These are phyloP conservation scores for Sclerotinia minor DNA, from an alignment of 2,329 filamentous ascomycete genomes.

Conservation along the genomic window DNA sequence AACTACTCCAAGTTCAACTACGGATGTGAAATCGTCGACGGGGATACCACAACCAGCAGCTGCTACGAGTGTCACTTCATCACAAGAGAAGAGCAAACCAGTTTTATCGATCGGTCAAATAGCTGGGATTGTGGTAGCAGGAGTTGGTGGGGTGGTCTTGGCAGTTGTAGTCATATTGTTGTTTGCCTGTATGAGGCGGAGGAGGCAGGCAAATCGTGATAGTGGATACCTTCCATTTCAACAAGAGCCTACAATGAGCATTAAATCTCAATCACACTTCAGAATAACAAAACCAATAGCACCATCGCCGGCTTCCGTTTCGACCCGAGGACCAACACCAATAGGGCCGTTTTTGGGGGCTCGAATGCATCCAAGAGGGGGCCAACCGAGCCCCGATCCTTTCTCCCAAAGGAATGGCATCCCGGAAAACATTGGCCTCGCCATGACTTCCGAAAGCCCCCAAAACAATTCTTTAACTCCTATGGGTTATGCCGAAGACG, in stretches of 20 bases:
- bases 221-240: conserved; percentile 42
- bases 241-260: conserved; percentile 34
- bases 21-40: conserved; percentile 25
- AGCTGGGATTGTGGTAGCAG: conserved; percentile 58
- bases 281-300: conserved; percentile 17
- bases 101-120: conserved; percentile 46
- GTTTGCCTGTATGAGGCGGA: conserved; percentile 43
- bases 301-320: conserved; percentile 13
- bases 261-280: conserved; percentile 29
- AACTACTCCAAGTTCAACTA: conserved; percentile 26
- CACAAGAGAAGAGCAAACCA: conserved; percentile 26
- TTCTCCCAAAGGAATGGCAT: conserved; percentile 39
- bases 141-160: conserved; percentile 51
- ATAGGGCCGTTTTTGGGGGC: conserved; percentile 31
- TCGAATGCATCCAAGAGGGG: conserved; percentile 31
- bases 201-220: conserved; percentile 33
- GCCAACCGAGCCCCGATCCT: conserved; percentile 34
- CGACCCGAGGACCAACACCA: conserved; percentile 32
- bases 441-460: conserved; percentile 33
- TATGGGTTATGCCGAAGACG: conserved; percentile 29
- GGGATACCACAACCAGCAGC: conserved; percentile 25
- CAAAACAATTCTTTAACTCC: conserved; percentile 14
- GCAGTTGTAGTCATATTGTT: conserved; percentile 49
- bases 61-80: conserved; percentile 20
- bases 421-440: conserved; percentile 39